Base-by-base conservation (phyloP, 2,329 filamentous ascomycete genomes). In the Alternaria consortialis region DNA sequence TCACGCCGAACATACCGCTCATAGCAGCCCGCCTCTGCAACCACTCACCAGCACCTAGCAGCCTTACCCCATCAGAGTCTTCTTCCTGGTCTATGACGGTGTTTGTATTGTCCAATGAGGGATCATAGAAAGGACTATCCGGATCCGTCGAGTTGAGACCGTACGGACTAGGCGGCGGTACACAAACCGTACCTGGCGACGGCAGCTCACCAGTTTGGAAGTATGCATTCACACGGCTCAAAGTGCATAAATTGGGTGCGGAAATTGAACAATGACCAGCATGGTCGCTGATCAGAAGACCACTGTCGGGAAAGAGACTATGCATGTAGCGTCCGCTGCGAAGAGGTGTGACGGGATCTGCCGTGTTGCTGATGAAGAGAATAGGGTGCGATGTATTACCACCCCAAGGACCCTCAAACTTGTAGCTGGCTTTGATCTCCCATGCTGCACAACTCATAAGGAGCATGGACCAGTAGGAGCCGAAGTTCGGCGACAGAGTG, bases 271-370 rank as follows among this genome's bases (percentile, higher is more conserved):
- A 86, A 62, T 88, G 87, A 0, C 76, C 75, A 2, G 69, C 68
- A 13, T 62, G 65, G 58, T 85, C 80, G 60, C 82, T 81, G 27
- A 80, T 71, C 4, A 86, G 71, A 6, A 85, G 73, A 2, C 70
- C 73, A 15, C 80, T 82, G 1, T 80, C 81, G 0, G 80, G 76
- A 63, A 85, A 85, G 1, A 73, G 66, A 17, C 53, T 65, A 5
- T 74, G 71, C 79, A 81, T 81, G 39, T 76, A 69, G 25, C 64
- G 69, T 1, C 82, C 84, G 42, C 82, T 81, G 43, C 69, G 66
- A 5, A 88, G 73, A 3, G 87, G 86, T 0, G 86, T 89, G 1
- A 89, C 85, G 0, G 88, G 87, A 58, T 89, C 87, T 13, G 84
- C 80, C 0, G 83, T 84, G 67, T 86, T 88, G 36, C 83, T 84